These are phyloP conservation scores for Diutina rugosa DNA, from an alignment of 1,139 yeast species.

Conservation along the genomic window DNA sequence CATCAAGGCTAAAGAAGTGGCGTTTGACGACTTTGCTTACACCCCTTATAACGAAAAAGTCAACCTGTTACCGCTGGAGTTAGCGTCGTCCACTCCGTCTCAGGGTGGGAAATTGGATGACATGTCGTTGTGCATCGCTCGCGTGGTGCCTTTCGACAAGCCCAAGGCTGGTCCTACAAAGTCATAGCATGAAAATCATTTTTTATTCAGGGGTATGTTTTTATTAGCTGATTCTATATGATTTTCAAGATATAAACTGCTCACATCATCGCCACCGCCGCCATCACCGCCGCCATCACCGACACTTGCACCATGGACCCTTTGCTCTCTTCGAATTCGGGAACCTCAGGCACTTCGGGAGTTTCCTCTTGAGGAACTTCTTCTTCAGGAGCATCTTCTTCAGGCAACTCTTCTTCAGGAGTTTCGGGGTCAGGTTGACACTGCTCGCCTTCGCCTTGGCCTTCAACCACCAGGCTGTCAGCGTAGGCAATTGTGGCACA, in stretches of 20 bases:
- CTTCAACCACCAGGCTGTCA: not conserved
- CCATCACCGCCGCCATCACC: not conserved
- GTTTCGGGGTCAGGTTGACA: not conserved
- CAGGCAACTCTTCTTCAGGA: not conserved
- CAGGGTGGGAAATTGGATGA: slow-evolving; percentile 47
- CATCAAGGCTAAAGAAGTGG: slow-evolving; percentile 34
- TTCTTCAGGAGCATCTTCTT: not conserved
- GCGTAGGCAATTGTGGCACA: slow-evolving; percentile 37
- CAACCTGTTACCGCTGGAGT: slow-evolving; percentile 24
- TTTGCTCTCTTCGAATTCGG: not conserved
- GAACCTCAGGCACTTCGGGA: not conserved
- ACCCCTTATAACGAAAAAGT: slow-evolving; percentile 45
- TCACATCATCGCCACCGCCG: not conserved
- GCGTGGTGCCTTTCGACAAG: slow-evolving; percentile 14
- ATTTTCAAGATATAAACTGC: not conserved
- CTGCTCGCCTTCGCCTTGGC: too few relatives aligned
- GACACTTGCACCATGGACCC: not conserved
- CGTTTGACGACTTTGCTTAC: slow-evolving; percentile 40
- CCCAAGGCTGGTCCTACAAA: not conserved
- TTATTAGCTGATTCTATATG: not conserved
- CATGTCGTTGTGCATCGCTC: slow-evolving; percentile 38
- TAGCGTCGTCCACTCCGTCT: slow-evolving; percentile 20
- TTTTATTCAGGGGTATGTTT: not conserved
- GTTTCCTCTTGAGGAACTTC: not conserved
- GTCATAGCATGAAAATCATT: not conserved